Evolutionary conservation across 768 basidiomycete species (phyloP).

Genomic region (Russula emetica): DNA sequence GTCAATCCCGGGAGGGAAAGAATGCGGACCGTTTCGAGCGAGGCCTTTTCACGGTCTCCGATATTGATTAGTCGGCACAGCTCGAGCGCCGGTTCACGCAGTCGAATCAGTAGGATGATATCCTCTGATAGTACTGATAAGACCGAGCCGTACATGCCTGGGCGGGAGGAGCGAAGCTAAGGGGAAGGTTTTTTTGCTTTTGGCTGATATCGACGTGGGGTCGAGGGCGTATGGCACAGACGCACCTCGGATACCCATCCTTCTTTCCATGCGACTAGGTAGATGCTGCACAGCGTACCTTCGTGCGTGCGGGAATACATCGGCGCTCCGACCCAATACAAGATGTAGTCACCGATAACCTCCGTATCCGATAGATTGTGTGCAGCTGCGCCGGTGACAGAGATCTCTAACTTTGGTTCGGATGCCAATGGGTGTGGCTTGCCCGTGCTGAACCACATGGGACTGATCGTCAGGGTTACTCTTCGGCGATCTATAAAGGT

Average conservation of each 20-base stretch:
- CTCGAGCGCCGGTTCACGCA: slow-evolving; percentile 14
- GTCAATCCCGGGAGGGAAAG: slow-evolving; percentile 9
- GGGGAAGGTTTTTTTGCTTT: background rate
- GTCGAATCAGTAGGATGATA: slow-evolving; percentile 10
- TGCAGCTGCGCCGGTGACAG: slow-evolving; percentile 9
- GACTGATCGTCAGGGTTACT: slow-evolving; percentile 4
- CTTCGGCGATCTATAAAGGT: background rate
- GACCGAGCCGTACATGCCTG: slow-evolving; percentile 11
- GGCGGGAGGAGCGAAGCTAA: slow-evolving; percentile 1
- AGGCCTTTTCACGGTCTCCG: background rate
- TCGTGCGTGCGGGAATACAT: background rate
- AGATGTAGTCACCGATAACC: slow-evolving; percentile 19
- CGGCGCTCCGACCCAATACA: slow-evolving; percentile 14
- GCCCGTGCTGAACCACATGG: slow-evolving; percentile 14
- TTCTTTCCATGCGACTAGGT: slow-evolving; percentile 18
- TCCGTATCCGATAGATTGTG: slow-evolving; percentile 15
- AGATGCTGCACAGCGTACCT: slow-evolving; percentile 8
- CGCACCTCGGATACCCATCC: slow-evolving; percentile 16
- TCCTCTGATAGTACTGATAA: slow-evolving; percentile 12
- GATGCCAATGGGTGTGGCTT: slow-evolving; percentile 16
- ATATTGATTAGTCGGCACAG: slow-evolving; percentile 9
- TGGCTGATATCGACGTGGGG: background rate
- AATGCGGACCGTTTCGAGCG: slow-evolving; percentile 12
- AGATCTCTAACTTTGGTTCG: background rate
- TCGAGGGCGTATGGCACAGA: too few relatives aligned